Evolutionary conservation across 306 rosid species (phyloP).

Genomic region (Malus orientalis): DNA sequence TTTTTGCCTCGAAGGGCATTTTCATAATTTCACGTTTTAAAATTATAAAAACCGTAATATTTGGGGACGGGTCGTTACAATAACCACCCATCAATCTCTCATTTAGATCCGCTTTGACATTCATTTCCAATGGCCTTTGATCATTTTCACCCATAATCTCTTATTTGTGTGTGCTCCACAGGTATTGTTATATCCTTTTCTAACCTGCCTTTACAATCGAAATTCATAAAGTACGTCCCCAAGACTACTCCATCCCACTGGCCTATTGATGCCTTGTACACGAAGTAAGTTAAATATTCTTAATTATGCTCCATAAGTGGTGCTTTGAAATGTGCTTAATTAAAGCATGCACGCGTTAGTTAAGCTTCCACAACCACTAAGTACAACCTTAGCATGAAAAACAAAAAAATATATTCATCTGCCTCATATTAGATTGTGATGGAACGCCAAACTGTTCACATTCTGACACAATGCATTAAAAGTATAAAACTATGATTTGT

Average conservation of each 20-base stretch:
- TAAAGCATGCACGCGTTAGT: not conserved
- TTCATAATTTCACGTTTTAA: too few species aligned
- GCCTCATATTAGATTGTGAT: too few species aligned
- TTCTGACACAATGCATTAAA: too few species aligned
- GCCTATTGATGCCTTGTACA: not conserved
- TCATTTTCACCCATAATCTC: not conserved
- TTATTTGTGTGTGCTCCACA: not conserved
- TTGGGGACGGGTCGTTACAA: too few species aligned
- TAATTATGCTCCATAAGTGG: too few species aligned
- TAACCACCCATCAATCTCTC: not conserved
- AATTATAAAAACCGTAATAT: too few species aligned
- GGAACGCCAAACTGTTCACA: too few species aligned
- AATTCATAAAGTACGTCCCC: too few species aligned
- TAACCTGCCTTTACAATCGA: not conserved
- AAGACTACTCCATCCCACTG: not conserved
- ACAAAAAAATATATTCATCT: too few species aligned
- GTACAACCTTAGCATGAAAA: too few species aligned
- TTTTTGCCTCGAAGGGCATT: too few species aligned
- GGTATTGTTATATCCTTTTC: not conserved
- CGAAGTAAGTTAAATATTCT: not conserved
- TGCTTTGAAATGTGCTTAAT: not conserved
- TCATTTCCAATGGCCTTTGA: not conserved
- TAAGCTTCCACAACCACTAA: not conserved
- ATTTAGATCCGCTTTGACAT: not conserved
- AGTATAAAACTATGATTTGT: too few species aligned